Evolutionary conservation across 306 rosid species (phyloP), one percentile per base, ranked within the genome.

Genomic region (Pterocarpus santalinus): DNA sequence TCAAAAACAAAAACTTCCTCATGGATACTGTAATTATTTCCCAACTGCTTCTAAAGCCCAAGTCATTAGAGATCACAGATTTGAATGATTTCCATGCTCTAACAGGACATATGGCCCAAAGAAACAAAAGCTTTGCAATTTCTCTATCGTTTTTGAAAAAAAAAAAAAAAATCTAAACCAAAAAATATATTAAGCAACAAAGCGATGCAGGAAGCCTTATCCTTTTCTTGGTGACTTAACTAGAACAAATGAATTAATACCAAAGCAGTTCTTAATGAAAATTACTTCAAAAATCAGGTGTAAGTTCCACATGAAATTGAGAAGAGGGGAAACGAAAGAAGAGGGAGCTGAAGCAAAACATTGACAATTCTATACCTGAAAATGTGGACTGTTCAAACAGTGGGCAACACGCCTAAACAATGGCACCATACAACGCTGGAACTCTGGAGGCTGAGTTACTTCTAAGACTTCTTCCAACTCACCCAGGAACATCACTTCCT

Each of bases 381-480:
- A 91, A 81, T 91, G 95, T 66, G 88, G 84, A 76, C 92, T 87
- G 73, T 82, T 89, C 80, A 91, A 76, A 79, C 95, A 89, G 7
- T 56, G 86, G 55, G 90, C 90, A 76, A 89, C 80, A 69, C 86
- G 89, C 58, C 84, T 73, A 85, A 89, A 91, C 82, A 91, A 49
- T 75, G 88, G 91, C 67, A 89, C 90, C 92, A 89, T 91, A 78
- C 95, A 91, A 5, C 89, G 91, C 75, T 89, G 95, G 79, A 91
- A 91, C 69, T 91, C 95, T 30, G 92, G 87, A 47, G 83, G 82
- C 69, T 89, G 95, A 80, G 90, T 89, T 43, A 91, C 87, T 87
- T 91, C 95, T 75, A 91, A 65, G 32, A 89, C 85, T 83, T 91
- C 95, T 84, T 91, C 95, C 84, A 89, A 76, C 77, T 91, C 95